A percentile compares a stretch with the other conserved stretches of the same genome.
Conservation (phyloP, 345 rosid genomes). For the Boechera divaricarpa region DNA sequence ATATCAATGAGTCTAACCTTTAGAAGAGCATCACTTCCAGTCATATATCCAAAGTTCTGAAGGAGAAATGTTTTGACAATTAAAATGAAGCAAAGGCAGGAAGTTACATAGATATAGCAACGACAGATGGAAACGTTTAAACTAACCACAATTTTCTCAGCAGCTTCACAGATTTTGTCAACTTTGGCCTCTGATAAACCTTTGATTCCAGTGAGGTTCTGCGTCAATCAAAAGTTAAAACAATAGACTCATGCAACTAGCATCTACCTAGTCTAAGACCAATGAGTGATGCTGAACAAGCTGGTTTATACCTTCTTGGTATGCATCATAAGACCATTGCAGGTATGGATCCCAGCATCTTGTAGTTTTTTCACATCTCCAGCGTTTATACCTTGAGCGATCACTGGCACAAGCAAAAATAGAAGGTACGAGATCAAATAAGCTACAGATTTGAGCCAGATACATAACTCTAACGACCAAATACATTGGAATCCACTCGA, state of each 20-base stretch:
- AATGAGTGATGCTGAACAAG: constrained; percentile 6
- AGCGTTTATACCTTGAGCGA: constrained; percentile 83
- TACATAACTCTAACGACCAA: constrained; percentile 17
- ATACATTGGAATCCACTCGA: constrained; percentile 6
- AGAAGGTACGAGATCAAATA: neutral
- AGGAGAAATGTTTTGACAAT: constrained; percentile 2
- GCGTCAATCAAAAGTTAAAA: constrained; percentile 18
- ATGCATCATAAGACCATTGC: constrained; percentile 98
- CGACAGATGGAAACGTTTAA: neutral
- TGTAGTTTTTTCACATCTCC: constrained; percentile 93
- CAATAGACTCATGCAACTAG: constrained; percentile 10
- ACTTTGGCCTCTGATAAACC: constrained; percentile 97
- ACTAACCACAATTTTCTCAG: constrained; percentile 94
- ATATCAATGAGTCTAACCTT: constrained; percentile 55
- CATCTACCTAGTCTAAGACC: neutral
- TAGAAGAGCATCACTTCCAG: constrained; percentile 90
- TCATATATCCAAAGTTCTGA: constrained; percentile 88
- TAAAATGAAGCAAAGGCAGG: neutral
- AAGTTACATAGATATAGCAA: constrained; percentile 7
- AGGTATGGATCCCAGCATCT: constrained; percentile 94
- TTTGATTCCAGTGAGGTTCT: constrained; percentile 91
- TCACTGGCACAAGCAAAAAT: constrained; percentile 51
- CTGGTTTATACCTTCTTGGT: constrained; percentile 72
- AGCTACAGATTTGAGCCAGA: constrained; percentile 15
- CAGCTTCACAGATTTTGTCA: constrained; percentile 96